Percentiles rank a stretch among this genome's conserved stretches.
Conservation (phyloP, 2,329 filamentous ascomycete genomes). For the Chaetoscypha palmicola region DNA sequence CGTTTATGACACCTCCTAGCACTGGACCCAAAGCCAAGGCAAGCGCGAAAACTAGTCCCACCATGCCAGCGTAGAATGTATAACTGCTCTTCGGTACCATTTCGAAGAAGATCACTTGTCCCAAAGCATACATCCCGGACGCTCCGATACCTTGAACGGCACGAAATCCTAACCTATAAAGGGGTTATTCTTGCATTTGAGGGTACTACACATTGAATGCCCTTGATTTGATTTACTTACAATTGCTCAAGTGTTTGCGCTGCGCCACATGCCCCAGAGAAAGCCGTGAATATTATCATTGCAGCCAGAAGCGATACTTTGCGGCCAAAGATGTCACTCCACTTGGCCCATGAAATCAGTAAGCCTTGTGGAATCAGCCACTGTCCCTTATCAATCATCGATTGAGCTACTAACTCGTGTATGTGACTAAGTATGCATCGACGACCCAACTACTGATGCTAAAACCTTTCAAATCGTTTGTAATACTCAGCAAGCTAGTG, state of each 20-base stretch:
- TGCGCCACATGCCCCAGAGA: background rate
- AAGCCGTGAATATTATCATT: conserved; percentile 1
- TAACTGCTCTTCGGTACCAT: background rate
- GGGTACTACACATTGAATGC: too few species aligned
- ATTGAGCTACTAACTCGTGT: background rate
- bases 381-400: background rate
- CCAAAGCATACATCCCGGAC: conserved; percentile 1
- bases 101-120: background rate
- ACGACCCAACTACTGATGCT: background rate
- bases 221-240: background rate
- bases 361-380: background rate
- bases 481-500: conserved; percentile 1
- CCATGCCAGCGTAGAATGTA: background rate
- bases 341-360: conserved; percentile 1
- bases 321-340: conserved; percentile 3
- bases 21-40: background rate
- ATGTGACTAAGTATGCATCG: background rate
- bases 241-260: background rate
- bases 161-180: background rate
- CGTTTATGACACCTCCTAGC: conserved; percentile 2
- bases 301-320: background rate
- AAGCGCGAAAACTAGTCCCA: background rate
- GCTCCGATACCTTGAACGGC: conserved; percentile 2
- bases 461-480: background rate
- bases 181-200: background rate